Conservation (phyloP, 2,329 filamentous ascomycete species). For the Trichophyton verrucosum region DNA sequence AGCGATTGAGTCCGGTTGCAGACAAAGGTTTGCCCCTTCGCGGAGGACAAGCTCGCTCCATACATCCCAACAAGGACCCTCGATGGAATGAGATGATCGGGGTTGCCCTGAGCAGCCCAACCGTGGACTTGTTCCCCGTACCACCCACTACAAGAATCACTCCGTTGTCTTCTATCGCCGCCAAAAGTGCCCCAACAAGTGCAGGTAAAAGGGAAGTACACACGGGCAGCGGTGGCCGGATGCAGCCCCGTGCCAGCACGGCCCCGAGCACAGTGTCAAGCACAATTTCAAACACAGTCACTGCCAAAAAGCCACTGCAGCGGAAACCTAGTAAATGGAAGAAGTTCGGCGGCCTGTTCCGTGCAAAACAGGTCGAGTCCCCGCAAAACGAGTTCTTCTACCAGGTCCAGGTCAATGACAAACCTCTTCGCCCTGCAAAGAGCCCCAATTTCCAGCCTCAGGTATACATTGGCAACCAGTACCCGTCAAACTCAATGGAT, state of each 20-base stretch:
- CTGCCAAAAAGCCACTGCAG: conserved; percentile 13
- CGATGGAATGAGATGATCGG: conserved; percentile 47
- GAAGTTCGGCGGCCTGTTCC: conserved; percentile 35
- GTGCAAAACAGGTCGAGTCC: conserved; percentile 19
- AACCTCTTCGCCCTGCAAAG: conserved; percentile 11
- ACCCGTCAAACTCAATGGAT: not conserved
- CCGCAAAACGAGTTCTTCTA: conserved; percentile 20
- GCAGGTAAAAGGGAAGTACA: not conserved
- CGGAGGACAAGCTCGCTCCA: not conserved
- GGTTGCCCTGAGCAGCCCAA: conserved; percentile 61
- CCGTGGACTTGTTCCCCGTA: conserved; percentile 16
- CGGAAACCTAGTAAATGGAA: conserved; percentile 36
- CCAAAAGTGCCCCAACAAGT: not conserved
- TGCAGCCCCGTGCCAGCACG: not conserved
- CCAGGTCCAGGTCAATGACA: conserved; percentile 18
- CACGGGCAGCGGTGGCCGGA: not conserved
- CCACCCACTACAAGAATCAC: not conserved
- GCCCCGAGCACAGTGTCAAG: not conserved
- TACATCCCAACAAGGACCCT: conserved; percentile 10
- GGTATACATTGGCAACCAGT: conserved; percentile 1
- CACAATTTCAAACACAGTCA: not conserved
- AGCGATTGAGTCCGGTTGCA: not conserved
- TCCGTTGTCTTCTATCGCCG: not conserved
- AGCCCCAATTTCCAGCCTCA: conserved; percentile 4
- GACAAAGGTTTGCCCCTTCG: not conserved